These are phyloP conservation scores for Moelleriella libera DNA, from an alignment of 2,329 filamentous ascomycete species.

Conservation along the genomic window DNA sequence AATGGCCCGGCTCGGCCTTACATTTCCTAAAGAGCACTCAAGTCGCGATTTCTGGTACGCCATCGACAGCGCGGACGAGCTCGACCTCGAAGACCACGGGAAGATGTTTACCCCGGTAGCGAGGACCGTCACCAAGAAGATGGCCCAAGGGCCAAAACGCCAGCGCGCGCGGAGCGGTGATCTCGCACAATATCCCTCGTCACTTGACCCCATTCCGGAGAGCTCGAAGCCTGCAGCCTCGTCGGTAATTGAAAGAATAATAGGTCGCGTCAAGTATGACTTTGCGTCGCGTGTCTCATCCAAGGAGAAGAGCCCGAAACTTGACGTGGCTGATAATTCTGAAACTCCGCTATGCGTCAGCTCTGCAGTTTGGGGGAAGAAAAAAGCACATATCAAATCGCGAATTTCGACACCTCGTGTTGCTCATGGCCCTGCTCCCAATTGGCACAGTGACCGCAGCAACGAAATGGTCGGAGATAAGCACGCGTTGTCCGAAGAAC, in stretches of 20 bases:
- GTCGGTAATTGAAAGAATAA: slow-evolving; percentile 11
- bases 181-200: slow-evolving; percentile 9
- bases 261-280: slow-evolving; percentile 10
- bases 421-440: not conserved
- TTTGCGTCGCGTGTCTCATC: not conserved
- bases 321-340: not conserved
- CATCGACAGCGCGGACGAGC: slow-evolving; percentile 20
- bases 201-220: slow-evolving; percentile 18
- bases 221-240: slow-evolving; percentile 10
- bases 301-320: not conserved
- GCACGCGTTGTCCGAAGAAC: not conserved
- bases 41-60: slow-evolving; percentile 22
- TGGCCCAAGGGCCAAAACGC: slow-evolving; percentile 1
- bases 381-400: slow-evolving; percentile 8
- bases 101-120: not conserved
- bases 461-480: not conserved
- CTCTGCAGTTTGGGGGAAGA: slow-evolving; percentile 3
- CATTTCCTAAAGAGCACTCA: slow-evolving; percentile 17
- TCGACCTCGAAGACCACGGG: slow-evolving; percentile 11
- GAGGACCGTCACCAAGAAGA: not conserved
- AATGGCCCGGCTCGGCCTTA: slow-evolving; percentile 17
- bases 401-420: slow-evolving; percentile 10
- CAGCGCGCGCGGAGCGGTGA: slow-evolving; percentile 6
- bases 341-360: slow-evolving; percentile 1
- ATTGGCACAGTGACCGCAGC: not conserved